Evolutionary conservation across 306 rosid species (phyloP), one percentile per base, ranked within the genome.

Genomic region (Styphnolobium japonicum): DNA sequence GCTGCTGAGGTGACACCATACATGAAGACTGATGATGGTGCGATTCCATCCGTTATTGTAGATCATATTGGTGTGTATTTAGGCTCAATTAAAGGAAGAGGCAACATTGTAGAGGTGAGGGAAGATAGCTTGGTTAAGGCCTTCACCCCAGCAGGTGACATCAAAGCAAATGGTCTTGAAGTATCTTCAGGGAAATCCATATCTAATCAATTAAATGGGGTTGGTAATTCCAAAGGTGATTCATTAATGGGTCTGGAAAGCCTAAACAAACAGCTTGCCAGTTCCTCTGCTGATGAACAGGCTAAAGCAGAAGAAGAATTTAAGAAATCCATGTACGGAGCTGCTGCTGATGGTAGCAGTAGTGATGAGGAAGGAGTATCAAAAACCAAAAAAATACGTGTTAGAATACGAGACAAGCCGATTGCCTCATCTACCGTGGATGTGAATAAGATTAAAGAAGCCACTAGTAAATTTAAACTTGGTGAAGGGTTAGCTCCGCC

Each of bases 271-370:
- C 87, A 87, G 79, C n/a, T 66, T 75, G 83, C 82, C 16, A 76
- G 88, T 80, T 84, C 98, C 74, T 80, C 89, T 40, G 39, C 86
- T 12, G 97, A 93, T 60, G 90, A 90, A 76, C 99, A 96, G 85
- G 93, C 97, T 83, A 91, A 93, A 91, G 98, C 98, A 4, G 99
- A 82, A 88, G 97, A 93, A 86, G 99, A 96, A 86, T 96, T 96
- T 80, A 96, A 96, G 87, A 96, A 90, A 85, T 84, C 98, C 5
- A 85, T 96, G 96, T 93, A 91, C 71, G 98, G 94, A 80, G 69
- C 89, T 81, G 64, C 99, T 76, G 85, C 58, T 77, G 97, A 82
- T 77, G 99, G 88, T 74, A 96, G 99, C 89, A 96, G 99, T 70
- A 93, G 98, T 55, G 98, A 96, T 71, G 99, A 96, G 85, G 99